Evolutionary conservation across 1,139 yeast species (phyloP).

Genomic region (Candida frijolesensis): DNA sequence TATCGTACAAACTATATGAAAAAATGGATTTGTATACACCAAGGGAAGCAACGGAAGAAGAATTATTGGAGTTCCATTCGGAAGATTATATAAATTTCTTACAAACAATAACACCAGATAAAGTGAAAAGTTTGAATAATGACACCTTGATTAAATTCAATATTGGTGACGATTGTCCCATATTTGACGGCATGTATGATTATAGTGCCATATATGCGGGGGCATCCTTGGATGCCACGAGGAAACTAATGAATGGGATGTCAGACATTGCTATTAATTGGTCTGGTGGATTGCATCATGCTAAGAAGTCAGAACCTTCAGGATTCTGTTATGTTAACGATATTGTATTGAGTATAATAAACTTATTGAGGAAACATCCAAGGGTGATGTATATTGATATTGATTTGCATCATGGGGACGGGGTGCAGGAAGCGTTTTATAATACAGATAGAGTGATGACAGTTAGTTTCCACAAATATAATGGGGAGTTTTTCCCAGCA

Average conservation of each 20-base stretch:
- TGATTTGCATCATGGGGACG: conserved; percentile 97
- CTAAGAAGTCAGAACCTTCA: conserved; percentile 89
- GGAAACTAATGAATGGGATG: conserved; percentile 79
- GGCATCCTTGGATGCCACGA: conserved; percentile 89
- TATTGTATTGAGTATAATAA: conserved; percentile 84
- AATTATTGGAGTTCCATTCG: conserved; percentile 78
- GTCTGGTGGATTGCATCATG: conserved; percentile 97
- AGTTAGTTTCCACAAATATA: conserved; percentile 89
- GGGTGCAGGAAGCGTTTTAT: conserved; percentile 96
- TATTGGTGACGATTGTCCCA: conserved; percentile 97
- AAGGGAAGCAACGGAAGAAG: conserved; percentile 77
- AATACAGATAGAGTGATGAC: conserved; percentile 96
- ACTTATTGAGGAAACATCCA: conserved; percentile 82
- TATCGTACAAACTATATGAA: conserved; percentile 82
- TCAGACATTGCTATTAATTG: conserved; percentile 96
- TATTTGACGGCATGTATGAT: conserved; percentile 91
- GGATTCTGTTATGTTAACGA: conserved; percentile 97
- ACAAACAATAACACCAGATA: conserved; percentile 80
- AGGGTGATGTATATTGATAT: conserved; percentile 92
- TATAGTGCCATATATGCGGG: conserved; percentile 88
- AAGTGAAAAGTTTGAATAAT: conserved; percentile 58
- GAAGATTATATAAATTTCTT: conserved; percentile 86
- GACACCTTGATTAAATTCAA: conserved; percentile 72
- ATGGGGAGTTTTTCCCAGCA: conserved; percentile 96
- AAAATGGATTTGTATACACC: conserved; percentile 90